Evolutionary conservation across 2,329 filamentous ascomycete species (phyloP), one percentile per base, ranked within the genome.

Genomic region (Geosmithia morbida): DNA sequence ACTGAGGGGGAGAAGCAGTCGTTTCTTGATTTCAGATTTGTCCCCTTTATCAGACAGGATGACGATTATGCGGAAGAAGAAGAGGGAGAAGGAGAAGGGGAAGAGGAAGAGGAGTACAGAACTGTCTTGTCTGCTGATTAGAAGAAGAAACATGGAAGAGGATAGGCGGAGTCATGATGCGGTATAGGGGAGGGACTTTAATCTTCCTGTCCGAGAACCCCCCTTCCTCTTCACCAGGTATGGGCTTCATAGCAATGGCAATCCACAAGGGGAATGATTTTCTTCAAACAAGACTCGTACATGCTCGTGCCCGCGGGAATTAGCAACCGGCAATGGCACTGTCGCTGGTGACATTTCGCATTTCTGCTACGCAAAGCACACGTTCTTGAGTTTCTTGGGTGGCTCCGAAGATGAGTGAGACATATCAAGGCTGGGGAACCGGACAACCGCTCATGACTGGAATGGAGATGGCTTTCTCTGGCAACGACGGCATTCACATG

Each of bases 11-110:
- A 76, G 5, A 71, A 72, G 20, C 70, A 80, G 40, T 85, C 80
- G 55, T 94, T 90, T 64, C 72, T 92, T 20, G 85, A 92, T 61
- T 94, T 90, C 61, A 73, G 84, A 18, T 87, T 92, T 59, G 81
- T 94, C 49, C 86, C 87, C 16, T 81, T 80, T 48, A 70, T 74
- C 16, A 74, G 76, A 19, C 75, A 84, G 41, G 80, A 79, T 26
- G 70, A 71, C 5, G 66, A 66, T 2, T 69, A 69, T 1, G 66
- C 67, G 1, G 61, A 63, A 1, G 63, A 61, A 1, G 60, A 57
- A 2, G 58, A 57, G 41, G 22, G 8, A 26, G 22, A 26, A 5
- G 2, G 11, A 11, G 10, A 47, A 47, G n/a, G 40, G 17, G 22
- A 26, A 26, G 22, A 26, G 4, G 2, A 11, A 11, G 10, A 47